phyloP scores from a whole-genome alignment of 2,329 filamentous ascomycete species.

The Acephala macrosclerotiorum region DNA sequence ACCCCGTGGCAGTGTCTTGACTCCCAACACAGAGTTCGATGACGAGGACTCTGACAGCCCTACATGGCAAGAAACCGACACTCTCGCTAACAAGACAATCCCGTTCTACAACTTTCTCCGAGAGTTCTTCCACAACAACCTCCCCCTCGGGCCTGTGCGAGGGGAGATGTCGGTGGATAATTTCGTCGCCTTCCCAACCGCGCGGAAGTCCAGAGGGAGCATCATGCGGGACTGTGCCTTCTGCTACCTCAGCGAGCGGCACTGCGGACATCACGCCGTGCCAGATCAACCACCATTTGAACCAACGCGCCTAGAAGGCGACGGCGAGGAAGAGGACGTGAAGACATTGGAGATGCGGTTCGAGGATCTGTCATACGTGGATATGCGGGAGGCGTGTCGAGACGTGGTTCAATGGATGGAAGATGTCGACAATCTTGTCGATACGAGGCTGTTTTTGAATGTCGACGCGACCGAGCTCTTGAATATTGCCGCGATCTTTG shows the following conservation, averaged over 20 bases:
- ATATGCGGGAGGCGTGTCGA: constrained; percentile 17
- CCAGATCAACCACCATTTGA: constrained; percentile 16
- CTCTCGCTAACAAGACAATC: constrained; percentile 15
- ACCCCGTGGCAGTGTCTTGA: neutral
- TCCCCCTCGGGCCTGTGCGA: constrained; percentile 3
- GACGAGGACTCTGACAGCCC: constrained; percentile 10
- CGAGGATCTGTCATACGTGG: constrained; percentile 16
- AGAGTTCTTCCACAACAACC: constrained; percentile 14
- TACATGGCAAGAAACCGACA: constrained; percentile 18
- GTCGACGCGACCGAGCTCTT: no score
- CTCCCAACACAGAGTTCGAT: constrained; percentile 8
- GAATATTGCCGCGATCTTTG: no score
- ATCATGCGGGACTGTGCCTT: constrained; percentile 13
- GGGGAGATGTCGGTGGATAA: constrained; percentile 11
- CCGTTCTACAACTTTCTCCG: constrained; percentile 17
- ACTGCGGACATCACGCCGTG: constrained; percentile 16
- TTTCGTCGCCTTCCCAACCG: constrained; percentile 14
- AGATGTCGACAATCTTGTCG: neutral
- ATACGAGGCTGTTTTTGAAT: no score
- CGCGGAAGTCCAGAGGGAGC: constrained; percentile 14
- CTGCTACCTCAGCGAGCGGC: constrained; percentile 16
- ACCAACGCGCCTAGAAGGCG: constrained; percentile 9
- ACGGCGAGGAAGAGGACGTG: constrained; percentile 5
- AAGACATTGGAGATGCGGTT: constrained; percentile 7
- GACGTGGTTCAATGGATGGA: constrained; percentile 14